Evolutionary conservation across 2,329 filamentous ascomycete species (phyloP).

Genomic region (Exophiala aquamarina): DNA sequence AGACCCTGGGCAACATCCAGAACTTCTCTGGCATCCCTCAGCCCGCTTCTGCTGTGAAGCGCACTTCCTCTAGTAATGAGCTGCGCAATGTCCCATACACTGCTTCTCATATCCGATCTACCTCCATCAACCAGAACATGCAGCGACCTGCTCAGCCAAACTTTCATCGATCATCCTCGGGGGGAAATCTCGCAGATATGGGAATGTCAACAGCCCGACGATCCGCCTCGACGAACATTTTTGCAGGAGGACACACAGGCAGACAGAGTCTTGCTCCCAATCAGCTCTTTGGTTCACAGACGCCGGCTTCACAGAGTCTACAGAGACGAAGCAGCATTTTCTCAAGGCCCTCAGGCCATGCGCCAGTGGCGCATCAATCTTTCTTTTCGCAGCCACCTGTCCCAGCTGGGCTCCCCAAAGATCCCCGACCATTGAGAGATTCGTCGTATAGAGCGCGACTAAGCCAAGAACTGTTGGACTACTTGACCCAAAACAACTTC

Average conservation of each 20-base stretch:
- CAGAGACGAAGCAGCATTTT: conserved; percentile 80
- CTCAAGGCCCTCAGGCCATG: conserved; percentile 67
- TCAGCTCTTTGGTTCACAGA: conserved; percentile 51
- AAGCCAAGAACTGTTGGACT: conserved; percentile 86
- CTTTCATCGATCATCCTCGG: conserved; percentile 82
- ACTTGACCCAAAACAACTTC: conserved; percentile 89
- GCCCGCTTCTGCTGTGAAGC: conserved; percentile 90
- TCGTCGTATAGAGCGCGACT: conserved; percentile 77
- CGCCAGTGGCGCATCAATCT: conserved; percentile 75
- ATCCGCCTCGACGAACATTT: conserved; percentile 70
- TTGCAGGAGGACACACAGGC: conserved; percentile 57
- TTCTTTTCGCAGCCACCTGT: conserved; percentile 90
- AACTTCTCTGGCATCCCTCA: conserved; percentile 84
- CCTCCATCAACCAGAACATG: conserved; percentile 85
- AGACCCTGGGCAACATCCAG: conserved; percentile 85
- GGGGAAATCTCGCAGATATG: conserved; percentile 73
- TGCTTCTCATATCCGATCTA: conserved; percentile 73
- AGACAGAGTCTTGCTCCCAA: conserved; percentile 71
- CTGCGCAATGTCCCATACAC: conserved; percentile 64
- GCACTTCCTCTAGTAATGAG: conserved; percentile 75
- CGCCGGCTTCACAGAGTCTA: conserved; percentile 53
- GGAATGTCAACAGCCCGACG: conserved; percentile 81
- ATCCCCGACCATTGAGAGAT: conserved; percentile 84
- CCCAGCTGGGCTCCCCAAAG: conserved; percentile 76
- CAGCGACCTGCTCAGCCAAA: conserved; percentile 80